Evolutionary conservation across 1,284 basidiomycete genomes (phyloP), one percentile per base, ranked within the genome.

Genomic region (Ganoderma lucidum): DNA sequence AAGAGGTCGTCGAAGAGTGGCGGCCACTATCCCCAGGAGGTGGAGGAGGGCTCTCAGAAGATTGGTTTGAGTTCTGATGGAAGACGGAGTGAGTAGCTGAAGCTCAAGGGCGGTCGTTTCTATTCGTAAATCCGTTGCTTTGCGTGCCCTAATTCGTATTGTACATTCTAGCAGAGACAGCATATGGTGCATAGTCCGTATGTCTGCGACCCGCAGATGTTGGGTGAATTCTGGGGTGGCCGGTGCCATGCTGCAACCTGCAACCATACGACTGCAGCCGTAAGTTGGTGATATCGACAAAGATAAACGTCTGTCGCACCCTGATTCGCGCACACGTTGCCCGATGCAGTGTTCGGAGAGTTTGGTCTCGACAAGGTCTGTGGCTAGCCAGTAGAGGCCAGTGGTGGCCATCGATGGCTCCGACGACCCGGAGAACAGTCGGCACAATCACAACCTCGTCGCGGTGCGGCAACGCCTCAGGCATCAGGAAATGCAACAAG

Each of bases 1-100:
- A 75, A 35, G 81, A 81, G 69, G 69, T 79, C 53, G 73, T 82
- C 60, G 78, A 78, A 65, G 83, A 83, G 72, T 83, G 83, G 82
- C 73, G 82, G 64, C 77, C 80, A 32, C 62, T 77, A 70, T 81
- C 81, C 32, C 81, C 82, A 39, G 81, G 76, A 14, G 75, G 74
- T 9, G 74, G 70, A 17, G 75, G 70, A 8, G 75, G 65, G 14
- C 64, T 63, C 55, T 75, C 75, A 41, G 77, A 78, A 32, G 78
- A 79, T 42, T 73, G 77, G 67, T 80, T 78, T 63, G 77, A 80
- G 58, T 53, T 69, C 70, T 75, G 71, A 71, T 59, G 32, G 42
- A 45, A 19, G 6, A 35, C 39, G n/a, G 23, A 5, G 48, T 6
- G 48, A 28, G 23, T 51, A 51, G 48, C 23, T 59, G 32, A 37